Percentiles rank a stretch among this genome's conserved stretches.
phyloP scores from a whole-genome alignment of 495 filamentous ascomycete species.

The Penicillium mononematosum region DNA sequence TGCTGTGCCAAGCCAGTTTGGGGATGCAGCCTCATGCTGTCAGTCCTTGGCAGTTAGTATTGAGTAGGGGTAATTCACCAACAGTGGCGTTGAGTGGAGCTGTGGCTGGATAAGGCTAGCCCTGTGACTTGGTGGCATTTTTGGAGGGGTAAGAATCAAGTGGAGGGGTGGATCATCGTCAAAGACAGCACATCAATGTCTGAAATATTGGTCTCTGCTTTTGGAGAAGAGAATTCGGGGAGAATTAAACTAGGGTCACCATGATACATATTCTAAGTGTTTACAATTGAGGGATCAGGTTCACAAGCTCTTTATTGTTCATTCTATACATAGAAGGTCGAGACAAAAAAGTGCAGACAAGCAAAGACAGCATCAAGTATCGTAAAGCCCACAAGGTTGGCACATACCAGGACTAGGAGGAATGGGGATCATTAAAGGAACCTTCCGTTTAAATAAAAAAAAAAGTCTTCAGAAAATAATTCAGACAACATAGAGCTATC shows the following conservation, averaged over 20 bases:
- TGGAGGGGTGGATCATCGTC: not conserved
- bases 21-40: conserved; percentile 10
- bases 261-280: not conserved
- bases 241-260: not conserved
- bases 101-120: conserved; percentile 13
- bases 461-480: not conserved
- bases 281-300: not conserved
- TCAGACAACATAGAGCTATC: too few relatives aligned
- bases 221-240: too few relatives aligned
- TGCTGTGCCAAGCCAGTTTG: conserved; percentile 1
- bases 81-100: not conserved
- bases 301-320: not conserved
- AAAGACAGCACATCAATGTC: not conserved
- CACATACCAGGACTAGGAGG: not conserved
- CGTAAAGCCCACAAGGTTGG: not conserved
- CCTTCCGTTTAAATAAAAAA: not conserved
- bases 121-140: not conserved
- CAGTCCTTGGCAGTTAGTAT: conserved; percentile 9
- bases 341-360: not conserved
- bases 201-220: not conserved
- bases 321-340: not conserved
- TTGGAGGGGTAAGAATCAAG: not conserved
- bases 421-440: not conserved
- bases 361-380: not conserved
- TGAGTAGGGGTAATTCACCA: not conserved